Base-by-base conservation (phyloP, 1,284 basidiomycete species). In the Microbotryomycetes sp. region DNA sequence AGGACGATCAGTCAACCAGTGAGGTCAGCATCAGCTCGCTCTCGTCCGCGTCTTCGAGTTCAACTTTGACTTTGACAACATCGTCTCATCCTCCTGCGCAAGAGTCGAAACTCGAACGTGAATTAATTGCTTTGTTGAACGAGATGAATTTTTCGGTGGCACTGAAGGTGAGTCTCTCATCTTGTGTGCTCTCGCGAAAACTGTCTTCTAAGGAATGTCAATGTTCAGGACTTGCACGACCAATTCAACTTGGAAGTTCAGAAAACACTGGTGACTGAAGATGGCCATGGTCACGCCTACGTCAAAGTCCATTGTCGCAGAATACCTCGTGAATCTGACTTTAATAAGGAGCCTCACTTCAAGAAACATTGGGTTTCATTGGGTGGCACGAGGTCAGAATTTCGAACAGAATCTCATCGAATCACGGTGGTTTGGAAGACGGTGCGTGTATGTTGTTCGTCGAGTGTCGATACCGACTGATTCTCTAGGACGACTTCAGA, bases 291-390 rank as follows among this genome's bases (percentile, higher is more conserved):
- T 2, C 62, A 67, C 25, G 65, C 65, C 0, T 67, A 62, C 56
- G 54, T 51, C 55, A 67, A 67, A 47, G 58, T 64, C 1, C 65
- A 67, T 42, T 66, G 65, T 32, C 63, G 62, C 59, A 62, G 59
- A 28, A 58, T 67, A 12, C 65, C 65, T 1, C 47, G 46, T 4
- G 54, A 55, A n/a, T 52, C 59, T 15, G 59, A 60, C 16, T 51
- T 67, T 30, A 49, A 15, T 4, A 30, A 45, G 4, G 58, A 62
- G 22, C 23, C 56, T 7, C 63, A 67, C 42, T 56, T 67, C n/a
- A 22, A 50, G 16, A 31, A 58, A 6, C 62, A 62, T 47, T 67
- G 65, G 65, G 15, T 67, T 12, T 57, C 56, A 2, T n/a, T 67
- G 12, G 55, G 59, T 3, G 62, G 65, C 7, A 59, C 59, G 25